These are phyloP conservation scores for Penicillium taxi DNA, from an alignment of 495 filamentous ascomycete species.

Conservation along the genomic window DNA sequence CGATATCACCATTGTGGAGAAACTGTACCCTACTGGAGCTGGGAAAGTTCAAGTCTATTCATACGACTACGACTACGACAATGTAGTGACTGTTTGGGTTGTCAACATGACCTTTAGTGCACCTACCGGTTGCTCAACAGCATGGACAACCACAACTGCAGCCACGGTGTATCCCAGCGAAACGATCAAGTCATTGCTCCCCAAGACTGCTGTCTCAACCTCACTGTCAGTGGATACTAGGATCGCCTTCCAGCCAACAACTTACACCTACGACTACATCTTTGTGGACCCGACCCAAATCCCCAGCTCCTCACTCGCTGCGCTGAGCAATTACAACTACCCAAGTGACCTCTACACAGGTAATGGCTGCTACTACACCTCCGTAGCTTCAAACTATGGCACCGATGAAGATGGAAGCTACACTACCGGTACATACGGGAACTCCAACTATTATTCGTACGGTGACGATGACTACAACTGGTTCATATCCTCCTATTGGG, in stretches of 20 bases:
- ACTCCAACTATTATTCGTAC: no score
- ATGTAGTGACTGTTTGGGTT: conserved; percentile 20
- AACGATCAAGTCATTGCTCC: conserved; percentile 12
- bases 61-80: conserved; percentile 7
- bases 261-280: conserved; percentile 22
- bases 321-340: conserved; percentile 16
- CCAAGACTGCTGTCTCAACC: conserved; percentile 18
- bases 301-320: conserved; percentile 15
- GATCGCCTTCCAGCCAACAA: conserved; percentile 21
- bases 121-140: conserved; percentile 24
- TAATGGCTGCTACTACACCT: conserved; percentile 5
- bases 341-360: conserved; percentile 16
- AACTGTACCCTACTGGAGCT: conserved; percentile 26
- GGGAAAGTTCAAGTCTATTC: conserved; percentile 12
- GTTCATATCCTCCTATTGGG: conserved; percentile 20
- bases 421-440: conserved; percentile 8
- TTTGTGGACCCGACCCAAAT: conserved; percentile 27
- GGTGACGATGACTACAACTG: conserved; percentile 16
- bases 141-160: conserved; percentile 23
- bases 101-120: conserved; percentile 32
- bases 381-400: neutral
- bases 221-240: conserved; percentile 24
- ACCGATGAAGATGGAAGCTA: neutral
- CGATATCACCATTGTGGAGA: conserved; percentile 26
- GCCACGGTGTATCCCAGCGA: conserved; percentile 12